Conservation (phyloP, 306 rosid genomes). For the Pterocarpus santalinus region DNA sequence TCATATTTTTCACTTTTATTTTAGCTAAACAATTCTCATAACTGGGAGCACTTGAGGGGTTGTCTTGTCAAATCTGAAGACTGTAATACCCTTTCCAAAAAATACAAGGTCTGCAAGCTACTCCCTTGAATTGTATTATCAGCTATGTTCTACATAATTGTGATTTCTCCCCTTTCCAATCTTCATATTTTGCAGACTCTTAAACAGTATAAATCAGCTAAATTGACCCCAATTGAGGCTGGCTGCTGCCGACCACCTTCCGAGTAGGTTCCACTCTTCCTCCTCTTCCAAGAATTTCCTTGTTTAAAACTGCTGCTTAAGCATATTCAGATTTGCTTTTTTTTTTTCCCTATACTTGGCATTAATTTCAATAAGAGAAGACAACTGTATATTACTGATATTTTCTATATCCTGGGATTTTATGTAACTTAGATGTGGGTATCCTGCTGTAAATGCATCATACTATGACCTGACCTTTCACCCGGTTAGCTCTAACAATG, state of each 20-base stretch:
- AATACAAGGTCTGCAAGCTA: slow-evolving; percentile 67
- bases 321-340: background rate
- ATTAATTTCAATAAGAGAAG: slow-evolving; percentile 24
- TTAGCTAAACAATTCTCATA: slow-evolving; percentile 80
- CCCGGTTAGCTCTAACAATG: slow-evolving; percentile 74
- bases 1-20: slow-evolving; percentile 35
- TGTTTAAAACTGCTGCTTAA: background rate
- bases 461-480: slow-evolving; percentile 89
- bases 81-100: slow-evolving; percentile 74
- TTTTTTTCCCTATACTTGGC: slow-evolving; percentile 21
- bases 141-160: slow-evolving; percentile 19
- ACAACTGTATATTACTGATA: slow-evolving; percentile 31
- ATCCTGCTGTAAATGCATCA: slow-evolving; percentile 92
- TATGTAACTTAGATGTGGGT: slow-evolving; percentile 77
- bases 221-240: slow-evolving; percentile 84
- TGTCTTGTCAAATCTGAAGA: slow-evolving; percentile 91
- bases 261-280: slow-evolving; percentile 66
- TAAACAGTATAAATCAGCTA: slow-evolving; percentile 76
- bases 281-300: slow-evolving; percentile 19
- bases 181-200: slow-evolving; percentile 64
- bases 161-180: slow-evolving; percentile 15
- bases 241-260: slow-evolving; percentile 97
- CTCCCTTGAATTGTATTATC: slow-evolving; percentile 13
- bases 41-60: slow-evolving; percentile 77
- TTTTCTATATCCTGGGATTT: slow-evolving; percentile 44